These are phyloP conservation scores for Saksenaea vasiformis DNA, from an alignment of 371 early-diverging fungal species.

Conservation along the genomic window DNA sequence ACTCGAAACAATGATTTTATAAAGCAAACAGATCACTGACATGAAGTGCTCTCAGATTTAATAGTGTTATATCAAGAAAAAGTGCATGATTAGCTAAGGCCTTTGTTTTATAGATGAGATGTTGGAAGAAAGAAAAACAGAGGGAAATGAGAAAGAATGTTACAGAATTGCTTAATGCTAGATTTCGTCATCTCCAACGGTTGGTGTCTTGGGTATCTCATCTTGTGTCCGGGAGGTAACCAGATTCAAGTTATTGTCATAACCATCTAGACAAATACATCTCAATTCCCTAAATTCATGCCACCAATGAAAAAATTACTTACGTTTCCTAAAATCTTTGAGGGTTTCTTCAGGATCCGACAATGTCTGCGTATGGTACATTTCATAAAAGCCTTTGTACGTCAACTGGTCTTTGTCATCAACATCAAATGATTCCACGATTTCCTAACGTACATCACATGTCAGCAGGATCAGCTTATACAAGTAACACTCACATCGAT, in stretches of 20 bases:
- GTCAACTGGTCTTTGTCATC: slow-evolving; percentile 59
- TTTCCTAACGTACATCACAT: slow-evolving; percentile 37
- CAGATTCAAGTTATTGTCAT: slow-evolving; percentile 36
- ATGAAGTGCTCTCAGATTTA: no score
- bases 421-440: slow-evolving; percentile 60
- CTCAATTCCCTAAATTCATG: not conserved
- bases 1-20: no score
- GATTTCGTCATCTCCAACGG: slow-evolving; percentile 5
- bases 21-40: no score
- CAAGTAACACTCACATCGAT: slow-evolving; percentile 28
- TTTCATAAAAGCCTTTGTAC: slow-evolving; percentile 67
- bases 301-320: not conserved
- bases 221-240: slow-evolving; percentile 35
- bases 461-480: not conserved
- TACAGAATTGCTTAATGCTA: not conserved
- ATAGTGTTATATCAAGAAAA: no score
- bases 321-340: slow-evolving; percentile 69
- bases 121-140: not conserved
- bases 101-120: not conserved
- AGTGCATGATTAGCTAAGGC: not conserved
- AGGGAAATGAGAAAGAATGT: not conserved
- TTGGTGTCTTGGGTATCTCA: slow-evolving; percentile 9
- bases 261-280: slow-evolving; percentile 31
- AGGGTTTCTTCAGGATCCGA: slow-evolving; percentile 74
- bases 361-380: slow-evolving; percentile 73